phyloP scores from a whole-genome alignment of 441 rosid genomes.

The Manihot esculenta region DNA sequence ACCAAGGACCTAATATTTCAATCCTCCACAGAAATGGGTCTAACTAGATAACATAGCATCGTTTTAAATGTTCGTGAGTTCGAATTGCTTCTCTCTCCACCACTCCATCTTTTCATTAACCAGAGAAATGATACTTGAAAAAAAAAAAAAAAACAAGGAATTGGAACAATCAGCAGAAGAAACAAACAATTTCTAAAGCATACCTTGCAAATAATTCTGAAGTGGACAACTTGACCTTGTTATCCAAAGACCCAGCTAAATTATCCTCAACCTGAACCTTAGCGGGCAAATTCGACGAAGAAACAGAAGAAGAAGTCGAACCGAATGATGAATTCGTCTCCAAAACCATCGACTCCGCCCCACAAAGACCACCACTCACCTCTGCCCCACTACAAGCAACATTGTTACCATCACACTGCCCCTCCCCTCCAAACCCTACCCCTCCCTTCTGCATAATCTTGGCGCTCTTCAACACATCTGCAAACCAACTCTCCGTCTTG shows the following conservation, averaged over 20 bases:
- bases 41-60: not conserved
- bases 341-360: slow-evolving; percentile 62
- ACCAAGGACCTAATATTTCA: not conserved
- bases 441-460: slow-evolving; percentile 49
- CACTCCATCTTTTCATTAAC: not conserved
- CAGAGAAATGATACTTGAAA: not conserved
- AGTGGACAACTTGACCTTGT: slow-evolving; percentile 31
- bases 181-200: no score
- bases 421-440: slow-evolving; percentile 26
- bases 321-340: slow-evolving; percentile 83
- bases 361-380: slow-evolving; percentile 29
- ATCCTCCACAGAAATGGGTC: not conserved
- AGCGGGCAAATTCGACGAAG: slow-evolving; percentile 57
- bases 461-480: slow-evolving; percentile 66
- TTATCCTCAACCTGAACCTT: slow-evolving; percentile 44
- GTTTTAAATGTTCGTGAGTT: not conserved
- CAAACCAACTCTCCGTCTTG: slow-evolving; percentile 75
- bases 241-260: slow-evolving; percentile 28
- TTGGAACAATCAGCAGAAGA: not conserved
- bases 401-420: slow-evolving; percentile 26
- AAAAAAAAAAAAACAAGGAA: not conserved
- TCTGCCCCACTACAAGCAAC: slow-evolving; percentile 20
- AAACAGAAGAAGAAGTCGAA: slow-evolving; percentile 66
- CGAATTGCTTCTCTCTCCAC: not conserved
- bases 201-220: slow-evolving; percentile 49